Conservation (phyloP, 2,329 filamentous ascomycete species). For the Paraphaeosphaeria sporulosa region DNA sequence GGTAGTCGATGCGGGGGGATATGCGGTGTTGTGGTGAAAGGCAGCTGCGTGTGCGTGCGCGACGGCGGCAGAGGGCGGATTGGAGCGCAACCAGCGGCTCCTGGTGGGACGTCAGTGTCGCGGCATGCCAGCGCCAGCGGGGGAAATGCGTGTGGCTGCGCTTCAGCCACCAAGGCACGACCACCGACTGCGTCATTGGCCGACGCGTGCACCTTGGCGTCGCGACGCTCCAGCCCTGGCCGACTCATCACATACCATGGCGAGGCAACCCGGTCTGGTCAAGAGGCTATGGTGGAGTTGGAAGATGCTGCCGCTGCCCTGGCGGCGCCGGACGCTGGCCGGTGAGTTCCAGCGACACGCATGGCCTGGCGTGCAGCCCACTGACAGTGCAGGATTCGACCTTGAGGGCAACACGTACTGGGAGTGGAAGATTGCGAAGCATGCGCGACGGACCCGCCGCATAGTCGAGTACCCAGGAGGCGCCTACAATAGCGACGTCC, state of each 20-base stretch:
- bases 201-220: slow-evolving; percentile 25
- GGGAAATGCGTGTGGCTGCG: slow-evolving; percentile 17
- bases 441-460: slow-evolving; percentile 61
- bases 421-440: slow-evolving; percentile 68
- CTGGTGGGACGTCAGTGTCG: not conserved
- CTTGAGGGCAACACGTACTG: slow-evolving; percentile 71
- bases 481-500: slow-evolving; percentile 66
- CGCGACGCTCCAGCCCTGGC: slow-evolving; percentile 11
- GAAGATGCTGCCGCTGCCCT: slow-evolving; percentile 68
- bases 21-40: slow-evolving; percentile 9
- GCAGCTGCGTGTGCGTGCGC: slow-evolving; percentile 4
- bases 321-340: slow-evolving; percentile 66
- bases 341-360: slow-evolving; percentile 49
- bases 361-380: not conserved
- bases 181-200: slow-evolving; percentile 32
- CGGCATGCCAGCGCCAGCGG: slow-evolving; percentile 16
- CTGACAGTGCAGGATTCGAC: slow-evolving; percentile 60
- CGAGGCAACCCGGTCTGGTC: slow-evolving; percentile 47
- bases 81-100: not conserved
- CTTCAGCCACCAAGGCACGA: slow-evolving; percentile 30
- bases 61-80: not conserved
- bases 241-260: slow-evolving; percentile 39
- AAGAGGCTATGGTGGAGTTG: slow-evolving; percentile 65
- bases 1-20: slow-evolving; percentile 11
- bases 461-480: slow-evolving; percentile 64